Evolutionary conservation across 1,284 basidiomycete species (phyloP).

Genomic region (Puccinia sorghi): DNA sequence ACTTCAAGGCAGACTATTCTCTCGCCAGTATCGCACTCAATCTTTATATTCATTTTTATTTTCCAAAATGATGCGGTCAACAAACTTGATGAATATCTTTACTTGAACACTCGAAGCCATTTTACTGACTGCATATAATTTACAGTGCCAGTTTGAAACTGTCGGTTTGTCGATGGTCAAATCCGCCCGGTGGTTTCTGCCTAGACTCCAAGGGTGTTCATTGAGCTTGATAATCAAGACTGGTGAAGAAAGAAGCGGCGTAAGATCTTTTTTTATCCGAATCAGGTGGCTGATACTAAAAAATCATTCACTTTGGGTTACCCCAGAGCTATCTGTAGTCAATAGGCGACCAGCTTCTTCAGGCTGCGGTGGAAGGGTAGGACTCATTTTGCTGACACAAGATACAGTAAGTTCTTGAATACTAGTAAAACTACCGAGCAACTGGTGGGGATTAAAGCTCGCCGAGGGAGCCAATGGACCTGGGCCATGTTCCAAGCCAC

Average conservation of each 20-base stretch:
- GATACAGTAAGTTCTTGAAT: slow-evolving; percentile 37
- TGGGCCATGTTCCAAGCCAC: not conserved
- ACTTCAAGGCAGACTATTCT: slow-evolving; percentile 48
- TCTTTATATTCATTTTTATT: slow-evolving; percentile 23
- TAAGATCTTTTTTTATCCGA: not conserved
- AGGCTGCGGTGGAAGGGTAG: slow-evolving; percentile 14
- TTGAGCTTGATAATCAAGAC: slow-evolving; percentile 44
- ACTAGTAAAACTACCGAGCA: slow-evolving; percentile 8
- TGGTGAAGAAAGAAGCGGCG: not conserved
- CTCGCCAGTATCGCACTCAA: slow-evolving; percentile 50
- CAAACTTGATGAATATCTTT: not conserved
- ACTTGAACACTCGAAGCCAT: not conserved
- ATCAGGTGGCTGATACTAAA: not conserved
- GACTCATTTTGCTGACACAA: slow-evolving; percentile 16
- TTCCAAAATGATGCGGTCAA: not conserved
- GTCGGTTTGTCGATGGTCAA: slow-evolving; percentile 48
- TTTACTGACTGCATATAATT: slow-evolving; percentile 42
- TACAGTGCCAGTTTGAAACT: slow-evolving; percentile 48
- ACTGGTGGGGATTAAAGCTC: slow-evolving; percentile 13
- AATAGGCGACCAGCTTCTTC: slow-evolving; percentile 41
- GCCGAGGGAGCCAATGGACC: not conserved
- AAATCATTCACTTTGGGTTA: slow-evolving; percentile 27
- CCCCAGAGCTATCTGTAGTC: slow-evolving; percentile 13
- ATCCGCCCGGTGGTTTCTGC: slow-evolving; percentile 34
- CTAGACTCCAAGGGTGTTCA: slow-evolving; percentile 36